Conservation (phyloP, 345 rosid genomes). For the Rhodamnia rubescens region DNA sequence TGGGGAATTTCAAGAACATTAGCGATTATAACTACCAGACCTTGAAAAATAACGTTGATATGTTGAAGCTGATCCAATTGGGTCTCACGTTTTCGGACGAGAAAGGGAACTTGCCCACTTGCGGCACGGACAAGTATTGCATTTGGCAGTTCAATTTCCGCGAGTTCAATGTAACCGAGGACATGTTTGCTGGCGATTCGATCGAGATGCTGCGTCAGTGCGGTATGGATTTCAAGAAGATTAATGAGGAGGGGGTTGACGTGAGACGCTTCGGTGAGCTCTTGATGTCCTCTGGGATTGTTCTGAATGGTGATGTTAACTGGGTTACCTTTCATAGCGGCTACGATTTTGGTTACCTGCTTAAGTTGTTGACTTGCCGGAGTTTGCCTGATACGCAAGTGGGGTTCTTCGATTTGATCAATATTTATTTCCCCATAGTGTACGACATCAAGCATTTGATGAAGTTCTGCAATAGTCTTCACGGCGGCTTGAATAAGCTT, state of each 20-base stretch:
- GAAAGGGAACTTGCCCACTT: constrained; percentile 67
- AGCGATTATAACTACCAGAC: constrained; percentile 69
- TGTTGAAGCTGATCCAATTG: constrained; percentile 74
- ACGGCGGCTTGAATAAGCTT: constrained; percentile 84
- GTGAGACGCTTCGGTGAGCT: constrained; percentile 77
- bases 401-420: constrained; percentile 55
- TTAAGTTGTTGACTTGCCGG: constrained; percentile 63
- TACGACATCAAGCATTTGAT: constrained; percentile 87
- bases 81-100: constrained; percentile 77
- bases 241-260: constrained; percentile 65
- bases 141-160: constrained; percentile 94
- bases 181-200: constrained; percentile 72
- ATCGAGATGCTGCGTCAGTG: constrained; percentile 67
- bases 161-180: constrained; percentile 61
- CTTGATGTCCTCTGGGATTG: constrained; percentile 79
- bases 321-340: constrained; percentile 92
- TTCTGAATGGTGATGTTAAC: constrained; percentile 47
- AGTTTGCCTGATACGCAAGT: constrained; percentile 46
- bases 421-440: constrained; percentile 54
- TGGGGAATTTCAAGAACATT: constrained; percentile 69
- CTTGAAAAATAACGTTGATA: constrained; percentile 71
- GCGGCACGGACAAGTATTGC: constrained; percentile 60
- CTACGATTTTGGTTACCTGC: constrained; percentile 79
- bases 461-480: constrained; percentile 80
- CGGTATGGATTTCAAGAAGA: constrained; percentile 80